Evolutionary conservation across 495 filamentous ascomycete species (phyloP), one percentile per base, ranked within the genome.

Genomic region (Hypoxylon fuscum): DNA sequence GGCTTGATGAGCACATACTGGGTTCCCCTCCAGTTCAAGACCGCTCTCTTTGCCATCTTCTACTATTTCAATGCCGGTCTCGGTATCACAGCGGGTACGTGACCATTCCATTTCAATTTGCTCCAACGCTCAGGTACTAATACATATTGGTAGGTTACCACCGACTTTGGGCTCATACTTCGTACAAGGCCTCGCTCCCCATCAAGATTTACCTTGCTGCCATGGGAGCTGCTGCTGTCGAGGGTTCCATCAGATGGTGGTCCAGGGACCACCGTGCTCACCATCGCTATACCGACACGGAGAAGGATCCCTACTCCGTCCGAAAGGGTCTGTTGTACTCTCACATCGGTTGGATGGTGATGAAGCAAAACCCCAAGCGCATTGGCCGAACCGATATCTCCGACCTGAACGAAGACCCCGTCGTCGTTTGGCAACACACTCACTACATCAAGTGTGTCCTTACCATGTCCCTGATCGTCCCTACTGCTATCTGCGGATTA

Each of bases 171-270:
- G 91, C 94, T 68, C 96, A 99, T 77, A 90, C 88, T 49, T 96
- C 91, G 1, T 99, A 96, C 81, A 94, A 92, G 48, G 96, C 93
- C n/a, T 83, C 84, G 34, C 76, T 91, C 5, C 94, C 93, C 29
- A 84, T 99, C 42, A 90, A 91, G 76, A 89, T 98, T 75, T 96
- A 92, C 83, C 86, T 98, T 64, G 96, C 96, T 55, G 88, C 88
- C 55, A 88, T 90, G 68, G 96, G 96, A 60, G 93, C 91, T 73
- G 96, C 95, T 77, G 94, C 94, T 49, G 96, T 98, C 49, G 90
- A 99, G 71, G 96, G 96, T 55, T 96, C 92, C 46, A 90, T 97
- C 70, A 83, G 96, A 67, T 99, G 96, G 96, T 99, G 96, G 96
- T 88, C 92, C 59, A 88, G 92, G 62, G 92, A 92, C 73, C 96